Conservation (phyloP, 2,329 filamentous ascomycete species). For the Pseudocercospora musae region DNA sequence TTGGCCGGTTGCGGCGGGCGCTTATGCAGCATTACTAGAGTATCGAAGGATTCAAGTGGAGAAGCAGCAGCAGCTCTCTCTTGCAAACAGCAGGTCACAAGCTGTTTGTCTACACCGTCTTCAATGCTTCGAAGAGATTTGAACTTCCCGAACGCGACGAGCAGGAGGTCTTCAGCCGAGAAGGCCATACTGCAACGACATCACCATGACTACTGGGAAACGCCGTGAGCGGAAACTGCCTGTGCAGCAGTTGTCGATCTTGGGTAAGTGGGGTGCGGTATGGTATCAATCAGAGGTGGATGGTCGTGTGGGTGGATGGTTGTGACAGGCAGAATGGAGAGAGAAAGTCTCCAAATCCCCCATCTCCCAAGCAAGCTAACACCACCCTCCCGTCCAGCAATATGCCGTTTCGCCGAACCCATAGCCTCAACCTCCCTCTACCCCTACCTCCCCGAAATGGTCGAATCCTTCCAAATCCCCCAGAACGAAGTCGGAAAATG, state of each 20-base stretch:
- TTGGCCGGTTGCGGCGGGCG: constrained; percentile 1
- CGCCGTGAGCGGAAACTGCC: constrained; percentile 59
- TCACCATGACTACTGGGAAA: constrained; percentile 18
- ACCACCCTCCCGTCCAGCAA: constrained; percentile 54
- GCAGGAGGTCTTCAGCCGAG: neutral
- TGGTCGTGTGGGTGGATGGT: neutral
- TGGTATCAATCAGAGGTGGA: neutral
- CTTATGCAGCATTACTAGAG: constrained; percentile 2
- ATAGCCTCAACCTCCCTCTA: constrained; percentile 91
- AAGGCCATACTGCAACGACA: neutral
- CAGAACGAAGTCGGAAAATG: constrained; percentile 74
- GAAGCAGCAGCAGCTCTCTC: neutral
- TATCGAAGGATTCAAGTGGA: neutral
- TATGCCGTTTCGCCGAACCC: constrained; percentile 88
- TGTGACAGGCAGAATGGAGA: too few species aligned
- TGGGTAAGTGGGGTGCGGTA: constrained; percentile 53
- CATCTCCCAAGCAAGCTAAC: too few species aligned
- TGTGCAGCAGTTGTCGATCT: constrained; percentile 70
- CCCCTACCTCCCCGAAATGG: constrained; percentile 90
- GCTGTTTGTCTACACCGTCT: neutral
- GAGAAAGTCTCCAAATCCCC: too few species aligned
- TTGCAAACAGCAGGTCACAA: neutral
- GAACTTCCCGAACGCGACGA: neutral
- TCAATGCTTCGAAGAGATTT: constrained; percentile 3
- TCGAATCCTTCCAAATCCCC: constrained; percentile 70